These are phyloP conservation scores for Quercus lobata DNA, from an alignment of 331 rosid species.

Conservation along the genomic window DNA sequence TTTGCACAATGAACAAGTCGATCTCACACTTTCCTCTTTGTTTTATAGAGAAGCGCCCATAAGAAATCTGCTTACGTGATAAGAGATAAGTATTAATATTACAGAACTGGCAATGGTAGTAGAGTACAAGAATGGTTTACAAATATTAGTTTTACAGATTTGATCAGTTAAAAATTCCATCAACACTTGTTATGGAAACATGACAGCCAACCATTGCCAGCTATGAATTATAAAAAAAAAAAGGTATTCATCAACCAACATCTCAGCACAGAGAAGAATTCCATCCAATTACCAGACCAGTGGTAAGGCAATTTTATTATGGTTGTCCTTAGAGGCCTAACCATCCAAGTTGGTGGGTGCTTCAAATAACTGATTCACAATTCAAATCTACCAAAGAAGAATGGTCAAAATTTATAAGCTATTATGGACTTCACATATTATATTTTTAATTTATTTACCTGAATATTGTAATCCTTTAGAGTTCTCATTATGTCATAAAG, in stretches of 20 bases:
- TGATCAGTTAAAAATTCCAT: neutral
- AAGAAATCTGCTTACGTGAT: conserved; percentile 68
- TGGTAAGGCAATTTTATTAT: no score
- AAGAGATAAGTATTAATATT: conserved; percentile 8
- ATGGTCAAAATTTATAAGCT: neutral
- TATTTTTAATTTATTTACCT: conserved; percentile 42
- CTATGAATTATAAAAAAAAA: neutral
- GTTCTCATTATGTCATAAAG: conserved; percentile 97
- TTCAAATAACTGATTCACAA: neutral
- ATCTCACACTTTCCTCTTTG: conserved; percentile 66
- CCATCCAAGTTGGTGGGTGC: neutral
- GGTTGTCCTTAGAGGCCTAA: no score
- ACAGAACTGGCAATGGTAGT: conserved; percentile 6
- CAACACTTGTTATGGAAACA: neutral
- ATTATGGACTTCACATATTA: neutral
- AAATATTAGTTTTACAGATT: neutral
- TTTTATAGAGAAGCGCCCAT: conserved; percentile 71
- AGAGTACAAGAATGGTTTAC: neutral
- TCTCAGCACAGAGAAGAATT: no score
- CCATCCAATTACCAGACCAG: no score
- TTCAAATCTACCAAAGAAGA: neutral
- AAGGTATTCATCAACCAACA: no score
- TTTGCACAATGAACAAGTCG: conserved; percentile 90
- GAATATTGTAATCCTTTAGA: conserved; percentile 79
- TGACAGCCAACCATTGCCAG: neutral